These are phyloP conservation scores for Sphagnum fallax DNA, from an alignment of 228 moss, liverwort and hornwort species.

Conservation along the genomic window DNA sequence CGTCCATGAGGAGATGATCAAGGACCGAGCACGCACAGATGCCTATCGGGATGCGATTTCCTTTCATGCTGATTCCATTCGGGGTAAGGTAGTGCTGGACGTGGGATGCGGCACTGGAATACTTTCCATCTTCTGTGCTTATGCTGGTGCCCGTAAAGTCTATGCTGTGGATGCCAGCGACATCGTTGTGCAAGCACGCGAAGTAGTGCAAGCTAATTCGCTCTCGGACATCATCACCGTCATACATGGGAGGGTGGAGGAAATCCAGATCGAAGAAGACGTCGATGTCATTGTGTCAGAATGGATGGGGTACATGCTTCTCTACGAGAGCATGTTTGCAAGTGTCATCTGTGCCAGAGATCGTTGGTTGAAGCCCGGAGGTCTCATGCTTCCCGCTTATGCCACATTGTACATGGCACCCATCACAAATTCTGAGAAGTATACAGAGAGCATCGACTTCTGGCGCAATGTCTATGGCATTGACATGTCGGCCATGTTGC, in stretches of 20 bases:
- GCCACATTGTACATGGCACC: slow-evolving; percentile 97
- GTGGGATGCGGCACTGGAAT: slow-evolving; percentile 97
- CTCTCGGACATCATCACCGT: slow-evolving; percentile 76
- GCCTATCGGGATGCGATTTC: slow-evolving; percentile 86
- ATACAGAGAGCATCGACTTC: slow-evolving; percentile 86
- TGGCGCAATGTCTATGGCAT: slow-evolving; percentile 96
- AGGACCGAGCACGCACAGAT: slow-evolving; percentile 90
- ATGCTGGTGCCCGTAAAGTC: slow-evolving; percentile 89
- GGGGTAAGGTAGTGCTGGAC: slow-evolving; percentile 94
- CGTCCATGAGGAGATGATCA: slow-evolving; percentile 99
- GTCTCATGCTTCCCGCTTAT: slow-evolving; percentile 84
- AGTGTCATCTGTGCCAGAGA: slow-evolving; percentile 96
- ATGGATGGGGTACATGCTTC: slow-evolving; percentile 99
- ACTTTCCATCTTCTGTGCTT: slow-evolving; percentile 90
- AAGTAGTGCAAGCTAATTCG: slow-evolving; percentile 83
- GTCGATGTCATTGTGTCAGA: slow-evolving; percentile 95
- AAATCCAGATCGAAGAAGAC: slow-evolving; percentile 73
- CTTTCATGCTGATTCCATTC: slow-evolving; percentile 63
- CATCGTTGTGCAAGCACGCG: slow-evolving; percentile 90
- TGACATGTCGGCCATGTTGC: slow-evolving; percentile 95
- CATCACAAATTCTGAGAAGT: slow-evolving; percentile 85
- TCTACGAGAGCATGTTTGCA: slow-evolving; percentile 98
- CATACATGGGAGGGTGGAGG: slow-evolving; percentile 89
- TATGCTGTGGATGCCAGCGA: slow-evolving; percentile 98
- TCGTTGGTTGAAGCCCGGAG: slow-evolving; percentile 91